Evolutionary conservation across 805 yeast species (phyloP), one percentile per base, ranked within the genome.

Genomic region (Candida glaebosa): DNA sequence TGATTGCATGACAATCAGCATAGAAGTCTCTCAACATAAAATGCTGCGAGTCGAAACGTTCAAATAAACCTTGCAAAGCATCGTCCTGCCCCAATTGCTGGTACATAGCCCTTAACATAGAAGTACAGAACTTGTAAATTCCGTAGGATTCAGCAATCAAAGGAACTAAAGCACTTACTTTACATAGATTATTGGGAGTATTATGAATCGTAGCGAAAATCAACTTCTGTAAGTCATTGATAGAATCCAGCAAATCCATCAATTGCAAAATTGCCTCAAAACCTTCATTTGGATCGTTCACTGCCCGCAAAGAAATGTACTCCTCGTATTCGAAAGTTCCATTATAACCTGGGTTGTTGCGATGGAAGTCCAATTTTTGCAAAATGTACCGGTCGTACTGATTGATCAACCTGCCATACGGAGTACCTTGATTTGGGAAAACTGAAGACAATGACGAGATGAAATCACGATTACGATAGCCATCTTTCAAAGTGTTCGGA

Each of bases 281-380:
- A 5, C 98, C 98, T 65, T 89, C 96, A 57, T 91, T 89, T 4
- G 97, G 97, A 60, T 91, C 96, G 53, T 87, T 82, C 30, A 87
- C 95, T 2, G 89, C 81, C 43, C 87, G 78, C 50, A 91, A 72
- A 3, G 96, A 87, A 34, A 90, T 81, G 57, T 91, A 93, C 60
- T 91, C 99, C 61, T 89, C 96, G 58, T 91, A 93, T 59, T 91
- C 99, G 62, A 91, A 91, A 28, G 88, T 88, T 28, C 98, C 99
- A 56, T 86, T 91, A 65, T 91, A 93, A 3, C 89, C 95, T 10
- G 87, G 81, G 55, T 93, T 95, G 44, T 76, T 74, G 44, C 82
- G 76, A 60, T 91, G 98, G 63, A 91, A 91, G 45, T 78, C 77
- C 51, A 93, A 72, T 57, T 91, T 91, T 55, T 76, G 72, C 39